Evolutionary conservation across 129 eudicot species (phyloP).

Genomic region (Flaveria sonorensis): DNA sequence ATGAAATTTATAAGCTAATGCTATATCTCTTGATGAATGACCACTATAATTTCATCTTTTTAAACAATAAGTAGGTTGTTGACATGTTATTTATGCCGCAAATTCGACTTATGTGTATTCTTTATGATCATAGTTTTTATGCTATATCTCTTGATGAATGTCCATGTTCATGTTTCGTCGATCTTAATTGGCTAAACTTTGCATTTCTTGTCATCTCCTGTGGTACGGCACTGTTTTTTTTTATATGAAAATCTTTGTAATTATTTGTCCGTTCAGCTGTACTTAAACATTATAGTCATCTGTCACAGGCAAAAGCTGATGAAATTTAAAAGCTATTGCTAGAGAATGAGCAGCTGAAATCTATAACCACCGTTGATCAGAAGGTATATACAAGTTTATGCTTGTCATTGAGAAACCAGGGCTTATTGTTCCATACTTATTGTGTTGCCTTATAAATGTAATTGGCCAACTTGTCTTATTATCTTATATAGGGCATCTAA

Average conservation of each 20-base stretch:
- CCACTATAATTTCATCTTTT: neutral
- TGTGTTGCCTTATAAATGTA: slow-evolving; percentile 6
- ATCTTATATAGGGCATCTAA: neutral
- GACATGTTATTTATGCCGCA: neutral
- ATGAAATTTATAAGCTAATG: neutral
- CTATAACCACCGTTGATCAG: slow-evolving; percentile 55
- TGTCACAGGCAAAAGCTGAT: slow-evolving; percentile 86
- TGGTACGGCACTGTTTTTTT: neutral
- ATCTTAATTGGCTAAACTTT: slow-evolving; percentile 15
- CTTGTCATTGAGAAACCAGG: neutral
- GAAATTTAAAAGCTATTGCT: slow-evolving; percentile 79
- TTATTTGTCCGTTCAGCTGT: slow-evolving; percentile 4
- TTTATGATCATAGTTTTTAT: too few relatives aligned
- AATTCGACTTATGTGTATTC: too few relatives aligned
- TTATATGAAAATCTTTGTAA: neutral
- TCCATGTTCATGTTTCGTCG: too few relatives aligned
- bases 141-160: too few relatives aligned
- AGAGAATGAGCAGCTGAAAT: slow-evolving; percentile 89
- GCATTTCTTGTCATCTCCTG: neutral
- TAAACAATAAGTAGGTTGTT: neutral
- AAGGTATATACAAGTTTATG: slow-evolving; percentile 44
- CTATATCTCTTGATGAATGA: neutral
- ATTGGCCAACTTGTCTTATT: slow-evolving; percentile 2
- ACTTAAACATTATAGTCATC: slow-evolving; percentile 11
- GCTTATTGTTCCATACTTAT: neutral